These are phyloP conservation scores for Pyrrhoderma noxium DNA, from an alignment of 1,284 basidiomycete species.

Conservation along the genomic window DNA sequence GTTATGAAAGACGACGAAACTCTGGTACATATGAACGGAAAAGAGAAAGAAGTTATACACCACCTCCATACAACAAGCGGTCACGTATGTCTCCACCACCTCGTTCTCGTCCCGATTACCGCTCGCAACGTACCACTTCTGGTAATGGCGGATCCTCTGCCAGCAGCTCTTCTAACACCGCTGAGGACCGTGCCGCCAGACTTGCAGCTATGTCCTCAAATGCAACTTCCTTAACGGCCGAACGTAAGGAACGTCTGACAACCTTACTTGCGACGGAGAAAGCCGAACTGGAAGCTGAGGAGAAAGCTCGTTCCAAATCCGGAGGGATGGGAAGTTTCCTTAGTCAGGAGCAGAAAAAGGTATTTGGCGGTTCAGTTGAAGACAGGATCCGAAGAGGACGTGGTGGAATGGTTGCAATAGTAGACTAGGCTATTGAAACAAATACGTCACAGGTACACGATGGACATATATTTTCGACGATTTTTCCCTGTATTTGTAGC, in stretches of 20 bases:
- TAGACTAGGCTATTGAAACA: constrained; percentile 33
- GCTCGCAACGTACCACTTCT: background rate
- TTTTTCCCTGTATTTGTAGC: background rate
- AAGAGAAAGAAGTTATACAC: constrained; percentile 3
- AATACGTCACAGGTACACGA: background rate
- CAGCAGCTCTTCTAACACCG: constrained; percentile 33
- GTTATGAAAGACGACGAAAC: constrained; percentile 5
- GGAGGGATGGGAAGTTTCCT: constrained; percentile 69
- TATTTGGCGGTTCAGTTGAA: constrained; percentile 69
- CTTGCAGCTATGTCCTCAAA: constrained; percentile 81
- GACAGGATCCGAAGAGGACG: constrained; percentile 65
- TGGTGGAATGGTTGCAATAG: constrained; percentile 52
- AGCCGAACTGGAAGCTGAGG: constrained; percentile 60
- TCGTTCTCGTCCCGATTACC: constrained; percentile 18
- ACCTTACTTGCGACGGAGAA: constrained; percentile 64
- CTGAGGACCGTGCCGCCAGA: constrained; percentile 67
- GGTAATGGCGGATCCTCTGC: constrained; percentile 9
- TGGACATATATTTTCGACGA: background rate
- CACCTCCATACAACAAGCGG: constrained; percentile 12
- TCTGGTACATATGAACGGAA: constrained; percentile 7
- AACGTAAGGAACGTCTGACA: constrained; percentile 63
- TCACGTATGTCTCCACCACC: constrained; percentile 23
- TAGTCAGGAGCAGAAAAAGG: constrained; percentile 66
- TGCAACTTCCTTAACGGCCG: constrained; percentile 54
- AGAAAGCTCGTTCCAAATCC: constrained; percentile 50